Evolutionary conservation across 495 filamentous ascomycete genomes (phyloP), one percentile per base, ranked within the genome.

Genomic region (Bryoglossum gracile): DNA sequence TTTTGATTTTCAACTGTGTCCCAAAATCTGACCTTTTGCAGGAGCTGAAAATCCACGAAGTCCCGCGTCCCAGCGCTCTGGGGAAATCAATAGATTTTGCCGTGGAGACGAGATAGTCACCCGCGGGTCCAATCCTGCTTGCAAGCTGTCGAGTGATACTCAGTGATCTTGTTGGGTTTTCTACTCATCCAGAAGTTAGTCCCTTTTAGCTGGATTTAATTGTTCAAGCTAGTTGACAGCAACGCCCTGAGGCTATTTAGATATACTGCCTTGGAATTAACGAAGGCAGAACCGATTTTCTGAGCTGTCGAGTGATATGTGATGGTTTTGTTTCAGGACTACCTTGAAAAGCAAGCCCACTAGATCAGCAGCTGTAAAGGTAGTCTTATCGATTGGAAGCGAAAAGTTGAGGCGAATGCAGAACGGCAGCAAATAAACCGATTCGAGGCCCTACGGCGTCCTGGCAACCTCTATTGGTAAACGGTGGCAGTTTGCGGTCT

Each of bases 401-500:
- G 26, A 30, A 6, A 30, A 16, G 38, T 38, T 47, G 44, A 33
- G 25, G 32, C 30, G 9, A 3, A 36, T 13, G 24, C 4, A 17
- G 19, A 33, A 25, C 34, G 44, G 44, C 44, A 33, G 14, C 4
- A 41, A 41, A 22, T 22, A 11, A 22, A 11, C 3, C 25, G 38
- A 41, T 41, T 41, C 22, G 38, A 24, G 25, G 38, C 38, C 38
- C 25, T 14, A 18, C 14, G 14, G 22, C 18, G 22, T 17, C 6
- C 19, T 14, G 19, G 17, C 14, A 22, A 41, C 22, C 26, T n/a
- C 26, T 30, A 30, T 30, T 5, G 26, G 26, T 2, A 25, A 22
- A 19, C 45, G 25, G 25, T 30, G 24, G 32, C 38, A 22, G 9
- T 24, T 44, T 43, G 30, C 36, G n/a, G n/a, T n/a, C n/a, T n/a